Conservation (phyloP, 2,329 filamentous ascomycete genomes). For the Pseudogymnoascus sp. region DNA sequence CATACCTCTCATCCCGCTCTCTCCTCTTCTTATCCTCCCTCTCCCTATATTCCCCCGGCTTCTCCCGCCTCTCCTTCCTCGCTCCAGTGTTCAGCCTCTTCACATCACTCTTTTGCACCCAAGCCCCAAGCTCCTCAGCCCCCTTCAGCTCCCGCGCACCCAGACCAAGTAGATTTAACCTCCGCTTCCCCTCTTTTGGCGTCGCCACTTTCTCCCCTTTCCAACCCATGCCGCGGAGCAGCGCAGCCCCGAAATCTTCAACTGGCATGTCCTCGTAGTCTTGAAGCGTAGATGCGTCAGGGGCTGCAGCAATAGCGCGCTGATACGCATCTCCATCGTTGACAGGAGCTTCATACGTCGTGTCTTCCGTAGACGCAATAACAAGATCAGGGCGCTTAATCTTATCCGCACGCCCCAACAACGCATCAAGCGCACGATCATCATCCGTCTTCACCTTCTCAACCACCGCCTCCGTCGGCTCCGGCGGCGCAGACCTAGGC, state of each 20-base stretch:
- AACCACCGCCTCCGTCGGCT: constrained; percentile 13
- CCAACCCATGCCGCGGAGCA: constrained; percentile 93
- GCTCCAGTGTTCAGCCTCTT: constrained; percentile 35
- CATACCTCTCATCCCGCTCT: constrained; percentile 32
- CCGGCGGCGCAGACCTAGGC: constrained; percentile 10
- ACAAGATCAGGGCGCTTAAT: constrained; percentile 40
- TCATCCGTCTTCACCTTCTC: constrained; percentile 44
- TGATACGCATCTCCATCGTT: constrained; percentile 62
- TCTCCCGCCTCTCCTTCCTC: constrained; percentile 35
- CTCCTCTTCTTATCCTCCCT: constrained; percentile 32
- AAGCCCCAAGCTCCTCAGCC: constrained; percentile 66
- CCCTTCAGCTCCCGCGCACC: constrained; percentile 75
- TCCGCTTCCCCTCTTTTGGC: constrained; percentile 56
- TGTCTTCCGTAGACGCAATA: constrained; percentile 34
- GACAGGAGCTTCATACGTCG: constrained; percentile 23
- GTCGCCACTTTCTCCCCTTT: constrained; percentile 57
- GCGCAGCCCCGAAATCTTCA: constrained; percentile 85
- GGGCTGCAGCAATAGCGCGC: constrained; percentile 61
- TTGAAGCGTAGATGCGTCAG: constrained; percentile 66
- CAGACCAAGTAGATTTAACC: constrained; percentile 60
- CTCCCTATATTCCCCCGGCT: constrained; percentile 28
- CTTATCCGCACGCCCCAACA: constrained; percentile 48
- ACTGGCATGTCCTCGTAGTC: constrained; percentile 87
- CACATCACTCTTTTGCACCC: constrained; percentile 62
- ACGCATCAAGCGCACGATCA: constrained; percentile 56